Percentiles rank a stretch among this genome's conserved stretches.
phyloP scores from a whole-genome alignment of 164 flowering plant genomes.

The Euptelea pleiosperma region DNA sequence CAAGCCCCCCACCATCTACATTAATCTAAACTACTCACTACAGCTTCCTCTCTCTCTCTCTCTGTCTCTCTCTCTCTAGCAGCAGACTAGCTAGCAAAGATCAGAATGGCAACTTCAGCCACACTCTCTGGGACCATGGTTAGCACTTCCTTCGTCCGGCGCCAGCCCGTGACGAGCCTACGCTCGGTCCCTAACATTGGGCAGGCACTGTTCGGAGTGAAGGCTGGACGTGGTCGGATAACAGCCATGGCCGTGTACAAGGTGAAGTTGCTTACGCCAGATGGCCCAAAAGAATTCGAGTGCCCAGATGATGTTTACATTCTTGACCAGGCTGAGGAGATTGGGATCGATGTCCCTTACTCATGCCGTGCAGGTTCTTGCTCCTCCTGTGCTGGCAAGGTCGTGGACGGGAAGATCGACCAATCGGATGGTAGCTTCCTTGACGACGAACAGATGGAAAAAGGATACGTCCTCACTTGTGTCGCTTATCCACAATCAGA shows the following conservation, averaged over 20 bases:
- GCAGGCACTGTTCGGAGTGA: conserved; percentile 46
- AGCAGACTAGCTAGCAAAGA: no score
- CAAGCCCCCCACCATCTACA: no score
- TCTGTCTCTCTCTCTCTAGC: no score
- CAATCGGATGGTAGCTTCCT: conserved; percentile 70
- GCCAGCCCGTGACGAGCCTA: conserved; percentile 30
- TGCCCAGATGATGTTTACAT: conserved; percentile 60
- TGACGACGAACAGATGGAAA: conserved; percentile 68
- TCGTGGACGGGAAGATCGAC: conserved; percentile 50
- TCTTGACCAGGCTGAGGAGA: conserved; percentile 73
- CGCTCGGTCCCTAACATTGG: conserved; percentile 32
- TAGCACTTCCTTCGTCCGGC: conserved; percentile 38
- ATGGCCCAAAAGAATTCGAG: conserved; percentile 33
- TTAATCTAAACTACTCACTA: no score
- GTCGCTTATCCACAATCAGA: conserved; percentile 57
- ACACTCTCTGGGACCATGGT: conserved; percentile 39
- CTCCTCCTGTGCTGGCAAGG: conserved; percentile 78
- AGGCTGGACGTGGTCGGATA: conserved; percentile 30
- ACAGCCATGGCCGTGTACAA: conserved; percentile 53
- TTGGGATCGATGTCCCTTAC: conserved; percentile 68
- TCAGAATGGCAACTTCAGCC: conserved; percentile 27
- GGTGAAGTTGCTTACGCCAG: conserved; percentile 52
- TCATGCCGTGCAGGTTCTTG: conserved; percentile 93
- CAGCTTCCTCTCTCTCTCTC: no score
- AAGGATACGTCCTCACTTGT: conserved; percentile 75